Conservation (phyloP, 495 filamentous ascomycete species). For the Endocarpon pusillum region DNA sequence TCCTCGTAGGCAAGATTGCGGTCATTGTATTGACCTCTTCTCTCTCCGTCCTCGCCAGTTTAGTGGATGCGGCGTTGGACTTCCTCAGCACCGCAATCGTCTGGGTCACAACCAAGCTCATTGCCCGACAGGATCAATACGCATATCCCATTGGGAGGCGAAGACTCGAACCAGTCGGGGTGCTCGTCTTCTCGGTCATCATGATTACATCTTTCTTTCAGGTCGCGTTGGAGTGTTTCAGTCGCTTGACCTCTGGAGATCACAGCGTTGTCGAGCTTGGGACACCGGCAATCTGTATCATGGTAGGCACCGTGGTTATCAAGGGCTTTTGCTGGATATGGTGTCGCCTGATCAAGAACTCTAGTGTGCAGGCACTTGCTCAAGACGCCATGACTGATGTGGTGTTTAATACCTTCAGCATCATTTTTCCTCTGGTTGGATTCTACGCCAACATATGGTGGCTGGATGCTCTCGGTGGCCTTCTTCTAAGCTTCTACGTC, state of each 20-base stretch:
- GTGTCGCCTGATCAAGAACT: conserved; percentile 79
- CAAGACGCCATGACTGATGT: conserved; percentile 54
- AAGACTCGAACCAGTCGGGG: conserved; percentile 59
- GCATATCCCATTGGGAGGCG: conserved; percentile 70
- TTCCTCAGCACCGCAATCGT: conserved; percentile 78
- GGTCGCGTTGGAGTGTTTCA: conserved; percentile 55
- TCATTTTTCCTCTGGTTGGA: conserved; percentile 49
- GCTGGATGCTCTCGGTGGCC: conserved; percentile 69
- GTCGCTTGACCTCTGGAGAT: conserved; percentile 44
- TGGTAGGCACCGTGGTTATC: conserved; percentile 66
- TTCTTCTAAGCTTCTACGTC: conserved; percentile 64
- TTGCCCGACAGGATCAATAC: conserved; percentile 57
- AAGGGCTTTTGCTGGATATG: conserved; percentile 78
- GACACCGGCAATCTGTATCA: conserved; percentile 59
- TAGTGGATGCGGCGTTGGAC: conserved; percentile 80
- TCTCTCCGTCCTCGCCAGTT: conserved; percentile 70
- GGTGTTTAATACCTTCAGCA: conserved; percentile 83
- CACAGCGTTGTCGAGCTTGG: conserved; percentile 54
- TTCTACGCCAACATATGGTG: conserved; percentile 66
- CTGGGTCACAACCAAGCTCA: conserved; percentile 62
- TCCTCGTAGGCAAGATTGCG: conserved; percentile 64
- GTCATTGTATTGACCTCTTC: conserved; percentile 66
- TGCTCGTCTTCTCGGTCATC: conserved; percentile 65
- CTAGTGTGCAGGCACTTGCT: conserved; percentile 70
- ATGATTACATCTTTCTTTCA: conserved; percentile 84